Evolutionary conservation across 2,329 filamentous ascomycete species (phyloP).

Genomic region (Immersiporthe knoxdaviesiana): DNA sequence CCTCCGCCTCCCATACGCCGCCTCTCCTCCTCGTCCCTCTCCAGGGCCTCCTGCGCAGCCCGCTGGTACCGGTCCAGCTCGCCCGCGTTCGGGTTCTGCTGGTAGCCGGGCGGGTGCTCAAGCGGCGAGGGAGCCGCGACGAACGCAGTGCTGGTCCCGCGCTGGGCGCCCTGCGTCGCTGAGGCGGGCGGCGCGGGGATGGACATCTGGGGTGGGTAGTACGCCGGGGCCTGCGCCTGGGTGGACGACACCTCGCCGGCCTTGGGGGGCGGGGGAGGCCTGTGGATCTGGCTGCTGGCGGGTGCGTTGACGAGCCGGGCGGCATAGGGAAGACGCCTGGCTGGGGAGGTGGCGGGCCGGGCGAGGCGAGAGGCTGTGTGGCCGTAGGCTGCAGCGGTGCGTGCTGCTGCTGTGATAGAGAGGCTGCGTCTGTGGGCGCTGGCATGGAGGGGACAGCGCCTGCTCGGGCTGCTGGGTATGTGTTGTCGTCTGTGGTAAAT

Average conservation of each 20-base stretch:
- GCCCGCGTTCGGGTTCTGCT: slow-evolving; percentile 58
- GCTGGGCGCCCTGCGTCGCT: slow-evolving; percentile 43
- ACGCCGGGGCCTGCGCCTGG: slow-evolving; percentile 41
- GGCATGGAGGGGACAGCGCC: slow-evolving; percentile 51
- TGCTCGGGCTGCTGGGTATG: slow-evolving; percentile 50
- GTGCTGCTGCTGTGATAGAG: slow-evolving; percentile 40
- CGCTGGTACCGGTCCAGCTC: slow-evolving; percentile 54
- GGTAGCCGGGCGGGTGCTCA: slow-evolving; percentile 58
- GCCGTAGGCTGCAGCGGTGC: slow-evolving; percentile 47
- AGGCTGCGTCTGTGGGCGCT: slow-evolving; percentile 45
- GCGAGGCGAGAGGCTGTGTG: slow-evolving; percentile 41
- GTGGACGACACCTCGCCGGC: slow-evolving; percentile 46
- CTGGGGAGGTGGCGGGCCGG: slow-evolving; percentile 57
- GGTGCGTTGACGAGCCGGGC: slow-evolving; percentile 32
- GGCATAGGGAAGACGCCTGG: slow-evolving; percentile 58
- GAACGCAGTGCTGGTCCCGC: slow-evolving; percentile 39
- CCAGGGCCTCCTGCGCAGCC: slow-evolving; percentile 43
- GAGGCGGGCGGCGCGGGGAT: slow-evolving; percentile 51
- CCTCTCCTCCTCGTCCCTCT: slow-evolving; percentile 37
- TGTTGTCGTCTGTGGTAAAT: slow-evolving; percentile 30
- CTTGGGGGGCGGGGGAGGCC: slow-evolving; percentile 56
- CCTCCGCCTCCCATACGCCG: slow-evolving; percentile 23
- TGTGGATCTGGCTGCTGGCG: slow-evolving; percentile 29
- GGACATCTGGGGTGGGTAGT: slow-evolving; percentile 53
- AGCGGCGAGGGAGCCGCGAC: slow-evolving; percentile 34